A percentile compares a stretch with the other conserved stretches of the same genome.
Evolutionary conservation across 2,329 filamentous ascomycete species (phyloP).

Genomic region (Cladosporium sp.): DNA sequence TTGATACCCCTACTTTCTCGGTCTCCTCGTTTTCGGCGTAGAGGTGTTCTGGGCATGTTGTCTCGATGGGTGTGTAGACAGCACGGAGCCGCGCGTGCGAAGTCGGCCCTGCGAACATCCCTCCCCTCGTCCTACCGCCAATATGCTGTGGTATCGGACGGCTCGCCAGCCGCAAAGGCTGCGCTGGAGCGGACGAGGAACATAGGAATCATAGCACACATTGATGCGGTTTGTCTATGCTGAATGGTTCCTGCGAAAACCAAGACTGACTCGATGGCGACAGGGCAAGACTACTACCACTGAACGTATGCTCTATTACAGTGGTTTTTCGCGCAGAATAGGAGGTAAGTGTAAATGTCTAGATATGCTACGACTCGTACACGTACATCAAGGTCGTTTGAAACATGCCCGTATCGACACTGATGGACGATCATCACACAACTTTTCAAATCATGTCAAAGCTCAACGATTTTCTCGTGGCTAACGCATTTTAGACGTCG

Average conservation of each 20-base stretch:
- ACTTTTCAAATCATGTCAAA: too few relatives aligned
- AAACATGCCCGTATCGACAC: too few relatives aligned
- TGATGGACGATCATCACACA: too few relatives aligned
- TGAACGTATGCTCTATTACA: conserved; percentile 98
- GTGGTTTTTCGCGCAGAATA: conserved; percentile 78
- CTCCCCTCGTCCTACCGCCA: conserved; percentile 9
- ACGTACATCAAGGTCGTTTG: conserved; percentile 5
- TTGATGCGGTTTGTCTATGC: conserved; percentile 64
- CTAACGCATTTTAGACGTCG: conserved; percentile 58
- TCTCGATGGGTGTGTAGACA: conserved; percentile 19
- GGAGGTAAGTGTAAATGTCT: conserved; percentile 48
- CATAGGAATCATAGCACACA: conserved; percentile 97
- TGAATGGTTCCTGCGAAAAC: neutral
- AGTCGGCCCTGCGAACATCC: conserved; percentile 3
- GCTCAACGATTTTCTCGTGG: neutral
- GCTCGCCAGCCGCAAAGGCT: conserved; percentile 5
- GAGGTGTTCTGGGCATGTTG: conserved; percentile 3
- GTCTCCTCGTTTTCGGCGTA: neutral
- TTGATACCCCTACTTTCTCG: neutral
- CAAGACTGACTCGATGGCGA: neutral
- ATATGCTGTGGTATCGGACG: conserved; percentile 6
- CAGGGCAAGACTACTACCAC: conserved; percentile 95
- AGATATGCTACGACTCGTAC: too few relatives aligned
- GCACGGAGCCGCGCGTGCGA: conserved; percentile 5
- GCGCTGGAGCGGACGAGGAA: conserved; percentile 60